These are phyloP conservation scores for Phytophthora podocarpi DNA, from an alignment of 352 stramenopile species.

Conservation along the genomic window DNA sequence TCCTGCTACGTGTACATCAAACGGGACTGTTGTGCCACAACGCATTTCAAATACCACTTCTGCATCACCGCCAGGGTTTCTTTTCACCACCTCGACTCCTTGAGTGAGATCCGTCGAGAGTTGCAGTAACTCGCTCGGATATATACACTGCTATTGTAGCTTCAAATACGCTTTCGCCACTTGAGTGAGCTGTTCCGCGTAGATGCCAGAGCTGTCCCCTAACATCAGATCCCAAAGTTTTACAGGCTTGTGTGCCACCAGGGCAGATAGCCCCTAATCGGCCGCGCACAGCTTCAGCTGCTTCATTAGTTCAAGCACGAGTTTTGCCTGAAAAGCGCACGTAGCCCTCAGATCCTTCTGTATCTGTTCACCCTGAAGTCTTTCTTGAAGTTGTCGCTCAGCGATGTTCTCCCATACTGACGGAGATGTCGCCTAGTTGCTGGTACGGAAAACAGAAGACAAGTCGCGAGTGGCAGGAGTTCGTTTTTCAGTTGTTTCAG, in stretches of 20 bases:
- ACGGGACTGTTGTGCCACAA: slow-evolving; percentile 4
- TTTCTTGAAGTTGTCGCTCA: slow-evolving; percentile 11
- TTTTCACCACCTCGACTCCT: slow-evolving; percentile 4
- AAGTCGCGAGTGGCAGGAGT: not conserved
- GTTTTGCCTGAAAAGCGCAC: not conserved
- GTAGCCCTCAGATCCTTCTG: not conserved
- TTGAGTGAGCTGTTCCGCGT: slow-evolving; percentile 17
- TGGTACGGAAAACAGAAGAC: not conserved
- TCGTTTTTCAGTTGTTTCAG: slow-evolving; percentile 19
- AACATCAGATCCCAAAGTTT: slow-evolving; percentile 1
- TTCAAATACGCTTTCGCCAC: slow-evolving; percentile 13
- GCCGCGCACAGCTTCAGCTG: not conserved
- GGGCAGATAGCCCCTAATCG: not conserved
- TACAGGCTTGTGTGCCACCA: not conserved
- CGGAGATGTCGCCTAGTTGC: not conserved
- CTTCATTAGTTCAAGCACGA: slow-evolving; percentile 9
- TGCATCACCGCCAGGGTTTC: not conserved
- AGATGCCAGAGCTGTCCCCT: slow-evolving; percentile 11
- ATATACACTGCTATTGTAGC: not conserved
- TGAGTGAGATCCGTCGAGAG: not conserved
- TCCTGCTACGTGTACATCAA: slow-evolving; percentile 18
- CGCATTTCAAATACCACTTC: slow-evolving; percentile 14
- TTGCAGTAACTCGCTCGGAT: not conserved
- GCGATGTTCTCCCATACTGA: slow-evolving; percentile 7
- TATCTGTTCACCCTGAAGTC: not conserved